Evolutionary conservation across 2,329 filamentous ascomycete species (phyloP), one percentile per base, ranked within the genome.

Genomic region (Apiospora koreana): DNA sequence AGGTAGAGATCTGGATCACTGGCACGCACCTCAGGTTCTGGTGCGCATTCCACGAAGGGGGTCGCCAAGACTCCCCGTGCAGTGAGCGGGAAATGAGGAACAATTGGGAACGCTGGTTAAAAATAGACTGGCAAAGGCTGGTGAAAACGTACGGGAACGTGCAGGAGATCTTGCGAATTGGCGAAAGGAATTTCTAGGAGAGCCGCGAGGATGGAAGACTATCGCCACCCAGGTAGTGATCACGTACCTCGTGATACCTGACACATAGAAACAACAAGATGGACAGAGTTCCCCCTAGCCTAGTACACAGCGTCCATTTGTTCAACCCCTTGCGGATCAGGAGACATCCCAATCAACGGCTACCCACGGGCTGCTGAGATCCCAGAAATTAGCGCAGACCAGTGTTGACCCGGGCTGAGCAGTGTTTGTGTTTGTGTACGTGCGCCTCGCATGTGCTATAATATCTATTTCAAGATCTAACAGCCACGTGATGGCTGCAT

Each of bases 41-140:
- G 80, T 86, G 84, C 70, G 78, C 76, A 28, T 86, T 84, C 71
- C 83, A 86, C 64, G 42, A 66, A 66, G 42, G 16, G 7, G 42
- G 38, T 42, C 38, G 64, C n/a, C 38, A 45, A n/a, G 42, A 45
- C 38, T 42, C n/a, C 16, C 41, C 64, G n/a, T 66, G 64, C n/a
- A 31, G 25, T 38, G 28, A 48, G 28, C 25, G 46, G 41, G 48
- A 31, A n/a, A 64, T 48, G 68, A 62, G 38, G 45, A 4, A 16
- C 28, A 25, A 65, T 31, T 65, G 72, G 35, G 62, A 72, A 38
- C 70, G 67, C 6, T 58, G 45, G 45, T 10, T 65, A 4, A 35
- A 46, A 43, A 41, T 71, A 18, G 70, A 71, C 46, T 71, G 70
- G 70, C 62, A 54, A 43, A 50, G 69, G 25, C 3, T 65, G 38